Conservation (phyloP, 1,139 yeast species). For the Zygosaccharomyces sapae region DNA sequence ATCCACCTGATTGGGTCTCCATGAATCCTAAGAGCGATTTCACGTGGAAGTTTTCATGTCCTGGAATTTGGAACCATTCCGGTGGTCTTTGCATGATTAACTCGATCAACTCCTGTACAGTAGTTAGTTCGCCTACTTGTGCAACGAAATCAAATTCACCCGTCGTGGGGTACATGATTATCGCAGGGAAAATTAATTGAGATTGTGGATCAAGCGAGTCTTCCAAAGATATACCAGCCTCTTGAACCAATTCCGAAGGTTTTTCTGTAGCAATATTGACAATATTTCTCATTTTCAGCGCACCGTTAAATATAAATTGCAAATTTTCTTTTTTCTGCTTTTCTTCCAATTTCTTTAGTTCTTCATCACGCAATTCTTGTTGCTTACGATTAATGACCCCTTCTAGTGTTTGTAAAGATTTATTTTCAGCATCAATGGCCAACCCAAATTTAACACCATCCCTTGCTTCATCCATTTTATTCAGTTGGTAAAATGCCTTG, state of each 20-base stretch:
- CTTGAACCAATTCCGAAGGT: constrained; percentile 43
- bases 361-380: constrained; percentile 27
- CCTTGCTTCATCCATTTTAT: constrained; percentile 66
- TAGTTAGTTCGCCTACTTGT: constrained; percentile 63
- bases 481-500: constrained; percentile 69
- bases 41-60: constrained; percentile 55
- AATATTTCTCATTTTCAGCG: constrained; percentile 54
- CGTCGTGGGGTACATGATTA: constrained; percentile 76
- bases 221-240: constrained; percentile 49
- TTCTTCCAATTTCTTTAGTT: constrained; percentile 29
- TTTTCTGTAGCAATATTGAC: constrained; percentile 46
- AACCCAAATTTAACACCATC: constrained; percentile 64
- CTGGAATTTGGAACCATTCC: constrained; percentile 65
- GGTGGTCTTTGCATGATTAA: constrained; percentile 60
- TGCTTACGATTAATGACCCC: constrained; percentile 43
- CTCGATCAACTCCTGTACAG: constrained; percentile 56
- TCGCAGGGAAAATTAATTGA: constrained; percentile 73
- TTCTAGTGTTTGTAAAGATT: constrained; percentile 46
- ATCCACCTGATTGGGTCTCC: constrained; percentile 81
- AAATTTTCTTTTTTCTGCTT: constrained; percentile 26
- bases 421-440: constrained; percentile 55
- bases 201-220: constrained; percentile 72
- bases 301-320: constrained; percentile 43
- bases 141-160: constrained; percentile 82
- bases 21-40: constrained; percentile 66